A percentile compares a stretch with the other conserved stretches of the same genome.
Conservation (phyloP, 805 yeast species). For the Saccharomycopsis fermentans region DNA sequence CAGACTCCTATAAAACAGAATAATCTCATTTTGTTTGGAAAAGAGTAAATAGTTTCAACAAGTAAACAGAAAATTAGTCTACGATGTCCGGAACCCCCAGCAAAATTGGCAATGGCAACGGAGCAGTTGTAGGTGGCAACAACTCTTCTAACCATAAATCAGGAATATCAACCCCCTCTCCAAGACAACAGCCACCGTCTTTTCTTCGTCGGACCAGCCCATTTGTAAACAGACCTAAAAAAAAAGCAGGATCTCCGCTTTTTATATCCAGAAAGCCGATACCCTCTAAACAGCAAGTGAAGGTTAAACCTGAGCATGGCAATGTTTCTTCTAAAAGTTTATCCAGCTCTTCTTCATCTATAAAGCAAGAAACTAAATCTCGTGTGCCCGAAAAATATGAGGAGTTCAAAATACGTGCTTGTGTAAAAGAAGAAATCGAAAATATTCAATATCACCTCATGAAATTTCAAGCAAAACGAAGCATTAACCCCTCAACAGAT, state of each 20-base stretch:
- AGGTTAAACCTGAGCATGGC: neutral
- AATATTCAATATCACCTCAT: slow-evolving; percentile 71
- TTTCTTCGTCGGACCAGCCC: slow-evolving; percentile 3
- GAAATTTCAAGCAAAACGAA: slow-evolving; percentile 64
- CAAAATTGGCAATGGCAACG: neutral
- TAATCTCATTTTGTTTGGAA: too few species aligned
- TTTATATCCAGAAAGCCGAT: neutral
- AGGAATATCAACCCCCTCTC: neutral
- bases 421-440: slow-evolving; percentile 59
- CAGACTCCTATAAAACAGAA: too few species aligned
- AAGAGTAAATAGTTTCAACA: neutral
- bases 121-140: neutral
- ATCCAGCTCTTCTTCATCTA: neutral
- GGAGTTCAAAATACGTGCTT: slow-evolving; percentile 54
- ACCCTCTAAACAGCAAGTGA: neutral
- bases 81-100: neutral
- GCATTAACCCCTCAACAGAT: slow-evolving; percentile 58
- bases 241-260: neutral
- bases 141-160: neutral
- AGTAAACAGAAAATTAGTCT: neutral
- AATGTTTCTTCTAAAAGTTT: neutral
- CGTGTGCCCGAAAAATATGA: slow-evolving; percentile 3
- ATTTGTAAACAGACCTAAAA: slow-evolving; percentile 2
- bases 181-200: slow-evolving; percentile 1
- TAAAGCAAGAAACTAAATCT: neutral